Base-by-base conservation (phyloP, 768 basidiomycete species). In the Lentinula raphanica region DNA sequence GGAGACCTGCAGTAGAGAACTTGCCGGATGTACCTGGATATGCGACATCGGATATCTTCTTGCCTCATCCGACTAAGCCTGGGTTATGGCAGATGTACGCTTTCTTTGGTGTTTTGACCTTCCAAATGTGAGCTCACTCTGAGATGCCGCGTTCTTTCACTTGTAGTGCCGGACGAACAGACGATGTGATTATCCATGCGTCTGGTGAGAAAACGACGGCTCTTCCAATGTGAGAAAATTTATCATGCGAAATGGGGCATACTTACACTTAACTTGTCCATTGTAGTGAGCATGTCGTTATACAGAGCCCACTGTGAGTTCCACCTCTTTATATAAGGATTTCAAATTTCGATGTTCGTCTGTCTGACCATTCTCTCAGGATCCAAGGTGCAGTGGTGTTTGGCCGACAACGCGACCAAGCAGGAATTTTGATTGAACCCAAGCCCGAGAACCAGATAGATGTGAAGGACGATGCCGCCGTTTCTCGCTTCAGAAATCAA, bases 351-450 rank as follows among this genome's bases (percentile, higher is more conserved):
- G 35, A 27, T 4, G 25, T 27, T 29, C 15, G 6, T 5, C 38
- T 36, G 21, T 5, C 8, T 56, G 11, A 42, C 72, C 69, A 28
- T 27, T 21, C 13, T 39, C 11, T 9, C 17, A 71, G 68, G 6
- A 61, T 78, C 6, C 57, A 64, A 5, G 72, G 70, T 15, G 73
- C 68, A 3, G 64, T 79, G 12, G 72, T 81, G 62, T 82, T 82
- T 58, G 79, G 79, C 9, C 65, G 71, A 11, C 72, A 70, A 11
- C 74, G 67, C 15, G 58, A 72, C 64, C 59, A 71, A 56, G 49
- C 66, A 40, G 69, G 74, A 32, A 62, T 72, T 54, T 60, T 73
- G 21, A 66, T 75, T 11, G 72, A 75, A 40, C 68, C 68, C 9
- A 63, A 48, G 3, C 29, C 62, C 1, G 60, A 54, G 13, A 56